These are phyloP conservation scores for Aspergillus jensenii DNA, from an alignment of 2,329 filamentous ascomycete species.

Conservation along the genomic window DNA sequence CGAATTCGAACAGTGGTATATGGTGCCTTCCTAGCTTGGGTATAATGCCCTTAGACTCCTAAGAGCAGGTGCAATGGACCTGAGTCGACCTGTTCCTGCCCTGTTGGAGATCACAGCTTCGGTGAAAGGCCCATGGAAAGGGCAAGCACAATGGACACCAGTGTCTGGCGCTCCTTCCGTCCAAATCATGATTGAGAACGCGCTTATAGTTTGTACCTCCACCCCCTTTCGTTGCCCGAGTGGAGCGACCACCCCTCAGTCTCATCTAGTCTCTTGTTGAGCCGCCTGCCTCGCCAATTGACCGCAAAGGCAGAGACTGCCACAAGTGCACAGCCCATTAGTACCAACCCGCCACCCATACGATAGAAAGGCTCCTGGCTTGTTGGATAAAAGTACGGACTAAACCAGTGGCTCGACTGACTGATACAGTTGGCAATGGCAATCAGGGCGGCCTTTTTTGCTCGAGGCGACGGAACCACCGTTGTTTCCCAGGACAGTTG, in stretches of 20 bases:
- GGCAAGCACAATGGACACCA: no score
- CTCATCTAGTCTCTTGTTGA: conserved; percentile 7
- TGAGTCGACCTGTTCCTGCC: no score
- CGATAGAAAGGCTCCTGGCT: conserved; percentile 10
- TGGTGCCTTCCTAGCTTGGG: no score
- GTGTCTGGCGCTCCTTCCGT: no score
- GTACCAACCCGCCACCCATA: conserved; percentile 6
- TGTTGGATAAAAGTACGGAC: conserved; percentile 10
- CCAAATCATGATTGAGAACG: no score
- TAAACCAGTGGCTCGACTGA: conserved; percentile 13
- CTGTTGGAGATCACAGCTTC: no score
- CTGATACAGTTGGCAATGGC: conserved; percentile 16
- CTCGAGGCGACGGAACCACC: conserved; percentile 7
- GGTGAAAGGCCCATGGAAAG: no score
- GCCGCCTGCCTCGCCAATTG: conserved; percentile 1
- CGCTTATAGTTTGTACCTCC: not conserved
- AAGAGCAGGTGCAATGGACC: no score
- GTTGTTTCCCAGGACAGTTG: conserved; percentile 17
- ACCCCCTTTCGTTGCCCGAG: not conserved
- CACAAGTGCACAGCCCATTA: conserved; percentile 8
- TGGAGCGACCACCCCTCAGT: not conserved
- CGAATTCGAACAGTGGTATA: no score
- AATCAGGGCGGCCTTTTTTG: conserved; percentile 13
- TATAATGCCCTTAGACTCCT: no score
- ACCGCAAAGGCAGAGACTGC: not conserved